phyloP scores from a whole-genome alignment of 2,329 filamentous ascomycete species.

The Pseudogymnoascus sp. region DNA sequence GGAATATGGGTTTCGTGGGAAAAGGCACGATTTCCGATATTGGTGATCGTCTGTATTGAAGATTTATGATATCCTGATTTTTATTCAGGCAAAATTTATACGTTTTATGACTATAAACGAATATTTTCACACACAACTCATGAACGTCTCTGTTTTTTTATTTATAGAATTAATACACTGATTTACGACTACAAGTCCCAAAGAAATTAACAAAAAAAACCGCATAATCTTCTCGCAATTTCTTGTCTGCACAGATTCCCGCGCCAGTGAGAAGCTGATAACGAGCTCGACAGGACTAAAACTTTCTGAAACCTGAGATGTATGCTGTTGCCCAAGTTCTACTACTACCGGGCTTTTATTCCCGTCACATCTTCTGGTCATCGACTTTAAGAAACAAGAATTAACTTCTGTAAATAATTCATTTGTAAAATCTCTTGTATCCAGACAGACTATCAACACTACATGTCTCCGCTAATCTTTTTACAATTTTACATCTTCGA shows the following conservation, averaged over 20 bases:
- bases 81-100: neutral
- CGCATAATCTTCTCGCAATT: too few relatives aligned
- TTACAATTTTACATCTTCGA: conserved; percentile 10
- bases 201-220: too few relatives aligned
- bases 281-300: too few relatives aligned
- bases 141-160: too few relatives aligned
- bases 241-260: too few relatives aligned
- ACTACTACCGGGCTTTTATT: too few relatives aligned
- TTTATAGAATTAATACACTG: too few relatives aligned
- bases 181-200: too few relatives aligned
- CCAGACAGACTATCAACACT: neutral
- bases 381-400: neutral
- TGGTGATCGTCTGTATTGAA: neutral
- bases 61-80: conserved; percentile 6
- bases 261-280: too few relatives aligned
- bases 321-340: too few relatives aligned
- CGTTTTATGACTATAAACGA: neutral
- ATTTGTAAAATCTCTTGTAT: neutral
- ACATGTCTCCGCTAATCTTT: conserved; percentile 1
- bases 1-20: neutral
- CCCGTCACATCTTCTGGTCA: neutral
- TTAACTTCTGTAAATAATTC: neutral
- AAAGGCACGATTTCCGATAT: neutral
- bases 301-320: too few relatives aligned
- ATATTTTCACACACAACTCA: too few relatives aligned